Evolutionary conservation across 257 asterid species (phyloP).

Genomic region (Phtheirospermum japonicum): DNA sequence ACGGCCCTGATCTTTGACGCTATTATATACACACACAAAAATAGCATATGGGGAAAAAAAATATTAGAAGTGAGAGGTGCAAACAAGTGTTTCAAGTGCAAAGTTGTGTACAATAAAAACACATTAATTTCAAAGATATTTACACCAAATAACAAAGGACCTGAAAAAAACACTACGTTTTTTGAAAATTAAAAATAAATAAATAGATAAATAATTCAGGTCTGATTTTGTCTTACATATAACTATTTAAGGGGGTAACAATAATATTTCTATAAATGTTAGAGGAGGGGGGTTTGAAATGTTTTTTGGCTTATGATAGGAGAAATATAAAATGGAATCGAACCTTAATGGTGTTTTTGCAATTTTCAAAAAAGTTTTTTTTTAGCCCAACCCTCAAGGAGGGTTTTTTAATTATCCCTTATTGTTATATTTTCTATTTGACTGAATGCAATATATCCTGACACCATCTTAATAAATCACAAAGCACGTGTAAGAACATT

Average conservation of each 20-base stretch:
- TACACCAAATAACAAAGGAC: no score
- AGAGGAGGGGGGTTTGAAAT: no score
- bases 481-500: background rate
- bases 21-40: constrained; percentile 26
- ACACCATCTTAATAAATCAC: background rate
- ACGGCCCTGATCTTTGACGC: constrained; percentile 31
- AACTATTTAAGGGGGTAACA: no score
- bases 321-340: background rate
- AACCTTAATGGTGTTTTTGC: no score
- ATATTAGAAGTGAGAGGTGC: constrained; percentile 9
- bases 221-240: no score
- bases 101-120: constrained; percentile 1
- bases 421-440: background rate
- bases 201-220: no score
- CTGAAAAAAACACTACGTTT: no score
- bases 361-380: no score
- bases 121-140: no score
- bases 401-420: background rate
- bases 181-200: no score
- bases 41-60: constrained; percentile 20
- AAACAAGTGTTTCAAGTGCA: background rate
- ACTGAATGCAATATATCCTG: background rate
- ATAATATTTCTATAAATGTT: background rate
- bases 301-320: background rate
- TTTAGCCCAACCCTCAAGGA: no score